Percentiles rank a stretch among this genome's conserved stretches.
These are phyloP conservation scores for Niveomyces coronatus DNA, from an alignment of 2,329 filamentous ascomycete genomes.

Conservation along the genomic window DNA sequence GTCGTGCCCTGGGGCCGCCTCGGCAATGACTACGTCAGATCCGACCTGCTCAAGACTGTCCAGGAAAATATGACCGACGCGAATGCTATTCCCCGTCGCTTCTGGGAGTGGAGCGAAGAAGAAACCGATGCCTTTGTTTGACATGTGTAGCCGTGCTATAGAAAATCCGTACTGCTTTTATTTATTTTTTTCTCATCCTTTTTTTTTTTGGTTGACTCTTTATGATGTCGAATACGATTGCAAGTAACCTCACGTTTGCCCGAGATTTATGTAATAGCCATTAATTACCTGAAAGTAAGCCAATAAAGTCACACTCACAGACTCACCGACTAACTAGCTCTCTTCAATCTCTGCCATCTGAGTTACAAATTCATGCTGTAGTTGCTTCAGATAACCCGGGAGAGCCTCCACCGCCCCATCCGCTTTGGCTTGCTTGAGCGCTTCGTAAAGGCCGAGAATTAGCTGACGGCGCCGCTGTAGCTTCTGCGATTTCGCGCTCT, in stretches of 20 bases:
- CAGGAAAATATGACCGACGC: conserved; percentile 20
- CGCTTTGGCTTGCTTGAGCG: conserved; percentile 56
- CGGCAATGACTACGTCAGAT: conserved; percentile 20
- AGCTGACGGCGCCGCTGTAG: conserved; percentile 59
- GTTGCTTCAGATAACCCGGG: conserved; percentile 48
- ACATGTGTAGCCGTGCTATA: too few relatives aligned
- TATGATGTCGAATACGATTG: too few relatives aligned
- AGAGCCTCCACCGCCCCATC: conserved; percentile 54
- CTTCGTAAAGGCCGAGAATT: conserved; percentile 61
- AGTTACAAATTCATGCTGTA: conserved; percentile 24
- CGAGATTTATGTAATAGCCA: too few relatives aligned
- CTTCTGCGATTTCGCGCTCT: conserved; percentile 46
- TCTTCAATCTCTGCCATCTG: conserved; percentile 9
- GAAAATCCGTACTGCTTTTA: too few relatives aligned
- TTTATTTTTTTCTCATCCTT: too few relatives aligned
- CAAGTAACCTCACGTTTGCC: too few relatives aligned
- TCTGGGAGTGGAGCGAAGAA: conserved; percentile 26
- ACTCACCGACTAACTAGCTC: background rate
- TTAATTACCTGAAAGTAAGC: too few relatives aligned
- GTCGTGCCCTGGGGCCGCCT: conserved; percentile 9
- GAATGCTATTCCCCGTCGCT: conserved; percentile 18
- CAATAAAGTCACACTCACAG: too few relatives aligned
- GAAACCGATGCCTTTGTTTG: conserved; percentile 15
- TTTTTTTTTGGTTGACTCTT: too few relatives aligned
- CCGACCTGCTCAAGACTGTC: conserved; percentile 16